Percentiles rank a stretch among this genome's conserved stretches.
Conservation (phyloP, 495 filamentous ascomycete species). For the Penicillium samsonianum region DNA sequence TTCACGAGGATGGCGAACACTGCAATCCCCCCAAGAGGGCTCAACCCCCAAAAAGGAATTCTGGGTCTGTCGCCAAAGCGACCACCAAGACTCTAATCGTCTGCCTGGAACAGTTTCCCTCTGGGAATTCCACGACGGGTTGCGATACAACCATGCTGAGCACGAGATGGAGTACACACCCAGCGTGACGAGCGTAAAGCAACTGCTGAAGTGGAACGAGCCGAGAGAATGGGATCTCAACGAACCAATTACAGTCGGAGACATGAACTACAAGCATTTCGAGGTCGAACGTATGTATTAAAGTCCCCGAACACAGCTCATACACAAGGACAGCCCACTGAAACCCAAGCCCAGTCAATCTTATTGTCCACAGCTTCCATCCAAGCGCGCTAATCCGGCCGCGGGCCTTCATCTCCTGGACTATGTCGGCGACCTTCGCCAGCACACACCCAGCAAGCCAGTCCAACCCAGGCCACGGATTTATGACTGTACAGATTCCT, state of each 20-base stretch:
- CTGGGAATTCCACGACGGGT: conserved; percentile 61
- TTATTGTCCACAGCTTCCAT: conserved; percentile 47
- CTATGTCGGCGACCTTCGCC: conserved; percentile 34
- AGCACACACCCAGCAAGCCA: neutral
- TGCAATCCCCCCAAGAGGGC: conserved; percentile 42
- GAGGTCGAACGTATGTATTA: conserved; percentile 48
- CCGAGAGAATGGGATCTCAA: conserved; percentile 28
- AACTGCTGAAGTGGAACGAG: conserved; percentile 53
- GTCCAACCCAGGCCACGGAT: conserved; percentile 29
- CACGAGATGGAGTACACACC: conserved; percentile 75
- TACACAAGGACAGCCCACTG: neutral
- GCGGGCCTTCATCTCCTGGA: conserved; percentile 40
- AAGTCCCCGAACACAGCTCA: conserved; percentile 18
- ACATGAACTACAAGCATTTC: conserved; percentile 41
- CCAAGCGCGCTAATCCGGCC: conserved; percentile 37
- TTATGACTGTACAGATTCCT: conserved; percentile 58
- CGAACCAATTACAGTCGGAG: conserved; percentile 33
- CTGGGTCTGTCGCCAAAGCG: conserved; percentile 68
- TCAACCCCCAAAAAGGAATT: conserved; percentile 50
- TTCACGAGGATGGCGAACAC: conserved; percentile 20
- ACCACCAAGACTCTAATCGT: conserved; percentile 54
- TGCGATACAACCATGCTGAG: conserved; percentile 63
- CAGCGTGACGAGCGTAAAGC: conserved; percentile 56
- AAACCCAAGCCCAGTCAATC: conserved; percentile 32
- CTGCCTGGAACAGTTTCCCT: conserved; percentile 62